Base-by-base conservation (phyloP, 2,329 filamentous ascomycete species). In the Plectosphaerella sp. region DNA sequence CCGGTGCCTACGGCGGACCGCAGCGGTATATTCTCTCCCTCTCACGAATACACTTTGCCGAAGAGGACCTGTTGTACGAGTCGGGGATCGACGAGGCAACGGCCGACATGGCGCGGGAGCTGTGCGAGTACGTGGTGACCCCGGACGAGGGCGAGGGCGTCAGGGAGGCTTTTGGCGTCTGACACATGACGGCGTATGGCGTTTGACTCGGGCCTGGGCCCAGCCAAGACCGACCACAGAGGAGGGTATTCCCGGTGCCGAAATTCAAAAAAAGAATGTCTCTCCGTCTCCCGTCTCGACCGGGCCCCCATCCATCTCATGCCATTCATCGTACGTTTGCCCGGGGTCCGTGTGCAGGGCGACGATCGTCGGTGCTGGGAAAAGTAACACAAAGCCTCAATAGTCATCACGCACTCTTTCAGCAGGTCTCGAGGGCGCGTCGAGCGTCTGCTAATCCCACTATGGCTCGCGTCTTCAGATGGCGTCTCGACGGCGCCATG, bases 1-100 rank as follows among this genome's bases (percentile, higher is more conserved):
- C 79, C 0, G 79, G 80, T 9, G 81, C 89, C 0, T 78, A 83
- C 5, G 89, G 90, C 3, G 89, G 86, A 0, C 82, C 83, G 49
- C 91, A 96, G 62, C 91, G 91, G 49, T 93, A 95, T 62, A 74
- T 95, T 1, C 81, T 97, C 10, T 84, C 84, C 2, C 73, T 99
- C 45, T 91, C 90, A 0, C 74, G 93, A 42, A 72, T 97, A n/a
- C 91, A 89, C 0, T 97, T 96, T 66, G 86, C 84, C 6, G 83
- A 85, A 48, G 90, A 96, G 55, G 87, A 90, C 28, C 68, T 89
- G 9, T 80, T 94, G 11, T 77, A 95, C 25, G 91, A 97, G 68
- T 75, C 77, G 2, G 86, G 86, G 0, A 87, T 96, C 50, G 87
- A 88, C 36, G 82, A 87, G 25, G 89, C 90, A 57, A 89, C 91